Evolutionary conservation across 2,329 filamentous ascomycete species (phyloP).

Genomic region (Knufia fluminis): DNA sequence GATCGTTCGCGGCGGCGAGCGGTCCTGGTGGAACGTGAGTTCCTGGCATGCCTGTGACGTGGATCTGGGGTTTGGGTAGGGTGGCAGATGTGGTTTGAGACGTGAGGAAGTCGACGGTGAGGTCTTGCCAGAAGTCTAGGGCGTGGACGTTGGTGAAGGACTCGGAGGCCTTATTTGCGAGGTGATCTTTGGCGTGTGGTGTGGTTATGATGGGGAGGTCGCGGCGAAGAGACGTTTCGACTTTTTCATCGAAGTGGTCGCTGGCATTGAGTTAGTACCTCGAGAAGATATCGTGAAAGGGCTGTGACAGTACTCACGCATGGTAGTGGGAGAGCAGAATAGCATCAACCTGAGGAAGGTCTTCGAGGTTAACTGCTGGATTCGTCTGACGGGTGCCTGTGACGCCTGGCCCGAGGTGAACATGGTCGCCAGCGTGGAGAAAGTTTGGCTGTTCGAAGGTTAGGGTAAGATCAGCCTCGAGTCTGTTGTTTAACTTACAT

Average conservation of each 20-base stretch:
- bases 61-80: slow-evolving; percentile 35
- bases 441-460: slow-evolving; percentile 44
- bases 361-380: slow-evolving; percentile 50
- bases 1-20: slow-evolving; percentile 36
- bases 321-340: slow-evolving; percentile 59
- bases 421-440: slow-evolving; percentile 55
- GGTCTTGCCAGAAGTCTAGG: slow-evolving; percentile 48
- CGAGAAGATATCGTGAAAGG: slow-evolving; percentile 12
- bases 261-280: neutral
- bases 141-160: slow-evolving; percentile 47
- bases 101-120: slow-evolving; percentile 36
- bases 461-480: neutral
- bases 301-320: slow-evolving; percentile 27
- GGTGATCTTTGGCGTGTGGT: slow-evolving; percentile 48
- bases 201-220: slow-evolving; percentile 56
- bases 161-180: slow-evolving; percentile 34
- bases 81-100: slow-evolving; percentile 1
- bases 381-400: slow-evolving; percentile 47
- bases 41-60: slow-evolving; percentile 55
- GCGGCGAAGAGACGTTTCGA: slow-evolving; percentile 43
- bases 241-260: slow-evolving; percentile 47
- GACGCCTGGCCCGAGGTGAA: slow-evolving; percentile 57
- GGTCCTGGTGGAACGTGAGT: slow-evolving; percentile 49
- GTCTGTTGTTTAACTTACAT: slow-evolving; percentile 20
- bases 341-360: slow-evolving; percentile 50